Conservation (phyloP, 306 rosid genomes). For the Vigna trinervia region DNA sequence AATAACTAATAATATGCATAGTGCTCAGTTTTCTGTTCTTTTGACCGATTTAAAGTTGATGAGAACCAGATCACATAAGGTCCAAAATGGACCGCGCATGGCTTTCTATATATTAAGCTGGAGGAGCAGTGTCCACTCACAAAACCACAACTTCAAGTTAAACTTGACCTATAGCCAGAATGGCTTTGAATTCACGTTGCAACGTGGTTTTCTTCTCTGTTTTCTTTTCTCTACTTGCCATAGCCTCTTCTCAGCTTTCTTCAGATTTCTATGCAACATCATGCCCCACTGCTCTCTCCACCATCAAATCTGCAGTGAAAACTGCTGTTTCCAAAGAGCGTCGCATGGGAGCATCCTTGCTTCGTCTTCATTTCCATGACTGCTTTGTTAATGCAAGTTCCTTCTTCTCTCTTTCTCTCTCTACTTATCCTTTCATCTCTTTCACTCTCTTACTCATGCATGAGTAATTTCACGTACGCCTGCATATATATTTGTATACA, state of each 20-base stretch:
- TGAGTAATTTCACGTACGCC: background rate
- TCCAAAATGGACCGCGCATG: slow-evolving; percentile 48
- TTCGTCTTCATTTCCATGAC: slow-evolving; percentile 73
- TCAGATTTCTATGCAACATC: slow-evolving; percentile 49
- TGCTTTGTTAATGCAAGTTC: slow-evolving; percentile 65
- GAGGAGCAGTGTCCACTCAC: background rate
- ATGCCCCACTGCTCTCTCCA: slow-evolving; percentile 61
- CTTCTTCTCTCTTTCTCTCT: background rate
- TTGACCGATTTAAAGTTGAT: slow-evolving; percentile 42
- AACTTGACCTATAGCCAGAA: slow-evolving; percentile 38
- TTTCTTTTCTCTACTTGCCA: slow-evolving; percentile 38
- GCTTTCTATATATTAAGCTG: slow-evolving; percentile 48
- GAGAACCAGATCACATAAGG: background rate
- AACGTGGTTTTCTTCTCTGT: slow-evolving; percentile 39
- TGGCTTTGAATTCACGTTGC: slow-evolving; percentile 46
- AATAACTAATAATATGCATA: slow-evolving; percentile 22
- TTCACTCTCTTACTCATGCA: background rate
- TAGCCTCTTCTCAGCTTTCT: slow-evolving; percentile 53
- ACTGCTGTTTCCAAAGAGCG: slow-evolving; percentile 63
- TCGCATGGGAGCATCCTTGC: slow-evolving; percentile 78
- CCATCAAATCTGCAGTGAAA: slow-evolving; percentile 50
- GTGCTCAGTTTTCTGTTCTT: slow-evolving; percentile 1
- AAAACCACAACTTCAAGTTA: slow-evolving; percentile 21
- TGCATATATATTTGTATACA: background rate
- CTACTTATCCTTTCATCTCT: background rate